phyloP scores from a whole-genome alignment of 2,329 filamentous ascomycete species.

The Grosmannia penicillata region DNA sequence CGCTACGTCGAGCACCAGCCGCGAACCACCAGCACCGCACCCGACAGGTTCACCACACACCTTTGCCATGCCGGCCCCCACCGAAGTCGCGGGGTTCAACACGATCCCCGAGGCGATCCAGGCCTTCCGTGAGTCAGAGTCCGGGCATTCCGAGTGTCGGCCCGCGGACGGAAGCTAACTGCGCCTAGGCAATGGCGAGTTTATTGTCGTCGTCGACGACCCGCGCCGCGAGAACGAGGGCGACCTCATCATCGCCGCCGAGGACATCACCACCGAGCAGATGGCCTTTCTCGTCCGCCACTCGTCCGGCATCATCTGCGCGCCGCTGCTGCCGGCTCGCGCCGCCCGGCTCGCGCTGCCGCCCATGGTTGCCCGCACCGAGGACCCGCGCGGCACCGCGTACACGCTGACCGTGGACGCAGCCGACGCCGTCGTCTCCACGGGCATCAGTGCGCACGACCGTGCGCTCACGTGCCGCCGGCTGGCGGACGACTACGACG shows the following conservation, averaged over 20 bases:
- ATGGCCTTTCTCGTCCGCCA: constrained; percentile 94
- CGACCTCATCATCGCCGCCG: constrained; percentile 88
- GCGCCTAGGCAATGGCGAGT: constrained; percentile 35
- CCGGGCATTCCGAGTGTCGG: not conserved
- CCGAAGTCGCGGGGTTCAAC: not conserved
- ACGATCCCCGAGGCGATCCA: constrained; percentile 4
- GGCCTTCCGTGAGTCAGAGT: constrained; percentile 3
- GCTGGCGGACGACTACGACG: constrained; percentile 37
- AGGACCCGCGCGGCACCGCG: constrained; percentile 81
- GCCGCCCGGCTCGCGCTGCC: constrained; percentile 62
- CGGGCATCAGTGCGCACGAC: constrained; percentile 83
- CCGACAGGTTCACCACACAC: not conserved
- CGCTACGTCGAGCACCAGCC: too few relatives aligned
- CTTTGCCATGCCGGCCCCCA: not conserved
- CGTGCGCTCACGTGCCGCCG: constrained; percentile 66
- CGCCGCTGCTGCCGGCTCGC: constrained; percentile 57
- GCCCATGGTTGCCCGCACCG: constrained; percentile 63
- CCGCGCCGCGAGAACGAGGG: constrained; percentile 93
- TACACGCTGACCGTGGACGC: constrained; percentile 88
- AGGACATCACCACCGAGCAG: constrained; percentile 70
- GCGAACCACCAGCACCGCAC: too few relatives aligned
- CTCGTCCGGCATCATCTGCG: constrained; percentile 83
- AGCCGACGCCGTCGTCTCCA: constrained; percentile 56
- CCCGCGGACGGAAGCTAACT: not conserved
- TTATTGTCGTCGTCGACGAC: constrained; percentile 91